Conservation (phyloP, 2,329 filamentous ascomycete species). For the Pseudogymnoascus sp. region DNA sequence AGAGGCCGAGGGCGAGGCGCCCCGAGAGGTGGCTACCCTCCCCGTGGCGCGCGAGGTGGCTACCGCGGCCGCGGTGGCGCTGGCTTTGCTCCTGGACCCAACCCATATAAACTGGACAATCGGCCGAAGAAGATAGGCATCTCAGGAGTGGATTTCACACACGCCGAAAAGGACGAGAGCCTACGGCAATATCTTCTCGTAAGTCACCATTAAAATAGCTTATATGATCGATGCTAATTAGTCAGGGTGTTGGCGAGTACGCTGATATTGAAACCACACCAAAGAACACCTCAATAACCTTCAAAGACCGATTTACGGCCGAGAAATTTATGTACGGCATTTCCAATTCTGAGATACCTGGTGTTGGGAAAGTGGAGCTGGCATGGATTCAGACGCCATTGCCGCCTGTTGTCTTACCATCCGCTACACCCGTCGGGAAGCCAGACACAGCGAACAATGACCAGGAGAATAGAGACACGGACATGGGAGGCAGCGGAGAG, state of each 20-base stretch:
- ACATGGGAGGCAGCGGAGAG: constrained; percentile 18
- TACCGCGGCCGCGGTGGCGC: constrained; percentile 39
- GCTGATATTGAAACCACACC: constrained; percentile 45
- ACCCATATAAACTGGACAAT: constrained; percentile 63
- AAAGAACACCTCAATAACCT: constrained; percentile 45
- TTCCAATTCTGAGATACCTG: constrained; percentile 49
- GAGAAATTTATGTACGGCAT: constrained; percentile 58
- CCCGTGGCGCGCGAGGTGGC: constrained; percentile 29
- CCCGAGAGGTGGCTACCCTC: constrained; percentile 27
- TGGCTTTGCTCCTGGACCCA: constrained; percentile 24
- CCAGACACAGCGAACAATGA: constrained; percentile 10
- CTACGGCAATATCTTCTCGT: constrained; percentile 65
- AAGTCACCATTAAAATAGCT: constrained; percentile 26
- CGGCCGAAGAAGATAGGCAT: constrained; percentile 61
- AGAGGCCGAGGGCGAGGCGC: constrained; percentile 31
- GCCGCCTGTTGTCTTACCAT: constrained; percentile 18
- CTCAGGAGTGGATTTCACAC: constrained; percentile 54
- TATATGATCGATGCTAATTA: constrained; percentile 12
- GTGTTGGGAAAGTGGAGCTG: constrained; percentile 55
- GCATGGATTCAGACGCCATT: constrained; percentile 45
- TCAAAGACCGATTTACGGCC: constrained; percentile 60
- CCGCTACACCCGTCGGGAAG: constrained; percentile 5
- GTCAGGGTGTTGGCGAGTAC: constrained; percentile 54
- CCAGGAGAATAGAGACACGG: constrained; percentile 15
- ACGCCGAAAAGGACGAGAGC: constrained; percentile 54